Conservation (phyloP, 805 yeast genomes). For the Metschnikowia rubicola region DNA sequence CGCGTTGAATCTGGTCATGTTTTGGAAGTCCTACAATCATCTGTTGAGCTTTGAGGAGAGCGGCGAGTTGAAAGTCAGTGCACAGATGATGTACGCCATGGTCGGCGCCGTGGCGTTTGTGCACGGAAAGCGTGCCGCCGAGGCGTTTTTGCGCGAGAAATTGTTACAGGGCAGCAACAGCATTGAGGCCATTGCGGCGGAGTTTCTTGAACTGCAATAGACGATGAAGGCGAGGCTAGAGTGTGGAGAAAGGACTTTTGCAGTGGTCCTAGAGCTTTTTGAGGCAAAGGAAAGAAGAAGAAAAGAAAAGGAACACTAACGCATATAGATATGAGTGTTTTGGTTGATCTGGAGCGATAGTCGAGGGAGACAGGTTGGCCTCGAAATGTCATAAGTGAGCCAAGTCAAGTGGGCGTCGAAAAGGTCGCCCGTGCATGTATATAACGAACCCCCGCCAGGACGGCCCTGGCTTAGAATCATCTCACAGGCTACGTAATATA, state of each 20-base stretch:
- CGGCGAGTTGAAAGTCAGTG: conserved; percentile 55
- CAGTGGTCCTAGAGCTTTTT: too few relatives aligned
- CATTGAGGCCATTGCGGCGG: conserved; percentile 34
- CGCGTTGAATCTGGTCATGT: conserved; percentile 51
- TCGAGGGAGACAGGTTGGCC: too few relatives aligned
- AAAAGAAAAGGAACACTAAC: too few relatives aligned
- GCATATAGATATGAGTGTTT: too few relatives aligned
- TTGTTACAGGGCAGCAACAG: conserved; percentile 33
- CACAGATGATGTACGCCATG: conserved; percentile 56
- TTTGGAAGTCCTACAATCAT: conserved; percentile 62
- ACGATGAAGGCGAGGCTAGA: neutral
- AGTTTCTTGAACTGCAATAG: conserved; percentile 21
- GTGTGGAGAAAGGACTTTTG: neutral
- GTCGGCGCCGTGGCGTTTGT: conserved; percentile 65
- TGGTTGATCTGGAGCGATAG: too few relatives aligned
- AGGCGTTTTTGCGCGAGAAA: conserved; percentile 53
- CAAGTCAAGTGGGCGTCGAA: neutral
- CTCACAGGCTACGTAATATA: too few relatives aligned
- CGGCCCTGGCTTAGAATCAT: neutral
- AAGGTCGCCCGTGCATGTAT: conserved; percentile 1
- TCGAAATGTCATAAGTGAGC: too few relatives aligned
- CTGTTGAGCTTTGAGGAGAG: conserved; percentile 42
- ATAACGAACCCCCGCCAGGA: neutral
- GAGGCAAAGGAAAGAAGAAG: too few relatives aligned
- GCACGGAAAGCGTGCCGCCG: conserved; percentile 60